Base-by-base conservation (phyloP, 352 stramenopile species). In the Thraustotheca clavata region DNA sequence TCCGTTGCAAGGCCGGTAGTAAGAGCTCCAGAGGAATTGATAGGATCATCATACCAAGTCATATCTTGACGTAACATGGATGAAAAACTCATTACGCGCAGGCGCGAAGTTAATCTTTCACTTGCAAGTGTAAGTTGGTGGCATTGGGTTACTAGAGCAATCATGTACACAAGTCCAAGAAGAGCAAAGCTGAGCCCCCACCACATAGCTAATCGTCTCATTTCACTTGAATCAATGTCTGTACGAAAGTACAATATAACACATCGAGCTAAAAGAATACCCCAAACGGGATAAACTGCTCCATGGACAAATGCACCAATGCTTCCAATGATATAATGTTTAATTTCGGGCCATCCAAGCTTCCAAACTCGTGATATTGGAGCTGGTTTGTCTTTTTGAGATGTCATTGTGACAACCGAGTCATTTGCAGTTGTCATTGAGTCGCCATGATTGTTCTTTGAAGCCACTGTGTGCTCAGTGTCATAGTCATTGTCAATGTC, bases 301-400 rank as follows among this genome's bases (percentile, higher is more conserved):
- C 57, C 57, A 26, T 65, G 39, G 18, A 65, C 16, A 11, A 65
- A 7, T 20, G 57, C 57, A 22, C 57, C 57, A 9, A 65, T 18
- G 24, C 39, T 40, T 18, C 57, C 57, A 40, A 60, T 20, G 9
- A 60, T 20, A 5, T 48, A 14, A 6, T 60, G 32, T 22, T 22
- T 26, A 3, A 14, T 76, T 40, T 83, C 74, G 0, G 73, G 73
- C 7, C 73, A 26, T 8, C 71, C 78, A 71, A 82, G 68, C 35
- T 70, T 73, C 76, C 71, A 82, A 8, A 84, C 65, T 27, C 73
- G 71, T 52, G 38, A 49, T 67, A 80, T 75, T 1, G 62, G 60
- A n/a, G 67, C 31, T 16, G 34, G 31, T 20, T 36, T 33, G 2
- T 36, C 59, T n/a, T 57, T 34, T 20, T 31, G 16, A 20, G 12